Evolutionary conservation across 805 yeast species (phyloP), one percentile per base, ranked within the genome.

Genomic region (Candida tammaniensis): DNA sequence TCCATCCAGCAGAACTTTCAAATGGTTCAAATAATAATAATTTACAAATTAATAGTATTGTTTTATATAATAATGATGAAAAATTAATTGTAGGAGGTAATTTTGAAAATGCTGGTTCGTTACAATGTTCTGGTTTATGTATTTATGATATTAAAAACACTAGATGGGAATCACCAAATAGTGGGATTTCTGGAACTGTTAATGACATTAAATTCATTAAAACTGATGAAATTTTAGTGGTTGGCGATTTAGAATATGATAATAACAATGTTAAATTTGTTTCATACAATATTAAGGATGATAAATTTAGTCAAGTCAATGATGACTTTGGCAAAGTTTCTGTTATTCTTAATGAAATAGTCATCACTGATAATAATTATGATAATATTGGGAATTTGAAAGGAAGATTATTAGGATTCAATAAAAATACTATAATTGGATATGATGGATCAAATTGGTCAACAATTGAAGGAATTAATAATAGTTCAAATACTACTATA

Each of bases 1-100:
- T 56, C 25, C 82, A 77, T 47, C 82, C 82, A 11, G 70, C 78
- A 0, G 52, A 55, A 12, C 52, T 78, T 16, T 54, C 72, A 2
- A 54, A 64, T 8, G n/a, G 14, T 27, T 21, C 35, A 3, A 58
- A 61, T 4, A 59, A 63, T n/a, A 49, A 54, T 6, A 64, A 65
- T 10, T 54, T 64, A 14, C 29, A 42, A 8, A 59, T 68, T n/a
- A 64, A 59, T 36, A 46, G 68, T 4, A 47, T 68, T 35, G 69
- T 54, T 4, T 50, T 54, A 22, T 56, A 58, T 38, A 68, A 62
- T 27, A 47, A 50, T 17, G 51, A 46, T 5, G 43, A 51, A n/a
- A 46, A 51, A 32, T 57, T 87, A 17, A 64, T 80, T 19, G 85
- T 85, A 9, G 95, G 84, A 24, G 96, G 97, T 16, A 66, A 72